Base-by-base conservation (phyloP, 495 filamentous ascomycete genomes). In the Annulohypoxylon maeteangense region DNA sequence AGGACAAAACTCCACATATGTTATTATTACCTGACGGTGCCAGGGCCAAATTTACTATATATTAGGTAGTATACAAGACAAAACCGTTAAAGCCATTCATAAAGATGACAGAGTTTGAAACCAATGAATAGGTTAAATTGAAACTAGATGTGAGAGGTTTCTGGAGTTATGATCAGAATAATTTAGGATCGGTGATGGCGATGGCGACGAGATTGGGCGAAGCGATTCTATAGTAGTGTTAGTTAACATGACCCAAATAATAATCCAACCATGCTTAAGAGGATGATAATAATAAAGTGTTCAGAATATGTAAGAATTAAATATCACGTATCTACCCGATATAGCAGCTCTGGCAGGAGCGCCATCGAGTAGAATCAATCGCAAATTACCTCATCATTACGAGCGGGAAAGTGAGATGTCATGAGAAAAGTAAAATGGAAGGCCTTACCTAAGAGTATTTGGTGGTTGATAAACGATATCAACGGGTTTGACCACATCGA, bases 261-360 rank as follows among this genome's bases (percentile, higher is more conserved):
- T n/a, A 22, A 44, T 22, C 11, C 2, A 16, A 22, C 20, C 22
- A 8, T 34, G 20, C 7, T 50, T n/a, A 22, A 12, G 32, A 32
- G 8, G n/a, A 11, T 55, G 18, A 31, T 44, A 11, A 22, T 23
- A 6, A 1, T 25, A 47, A 54, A 56, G 29, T 4, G 65, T 66
- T 97, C 93, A 97, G 93, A 91, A 95, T 95, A 95, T 95, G 92
- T 96, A 95, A 97, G 93, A 94, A 93, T 88, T 86, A 84, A 91
- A 88, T 95, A 90, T 97, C 93, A 95, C 84, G 72, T 87, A 77
- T 72, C 78, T 84, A 81, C 70, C 77, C 87, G 90, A 90, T 91
- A 90, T 89, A 82, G 87, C 91, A 84, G 85, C 90, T 86, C 92
- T 87, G 92, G 93, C 93, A 89, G 90, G 91, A 87, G 90, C 81